Percentiles rank a stretch among this genome's conserved stretches.
Evolutionary conservation across 257 asterid genomes (phyloP).

Genomic region (Solanum chaucha): DNA sequence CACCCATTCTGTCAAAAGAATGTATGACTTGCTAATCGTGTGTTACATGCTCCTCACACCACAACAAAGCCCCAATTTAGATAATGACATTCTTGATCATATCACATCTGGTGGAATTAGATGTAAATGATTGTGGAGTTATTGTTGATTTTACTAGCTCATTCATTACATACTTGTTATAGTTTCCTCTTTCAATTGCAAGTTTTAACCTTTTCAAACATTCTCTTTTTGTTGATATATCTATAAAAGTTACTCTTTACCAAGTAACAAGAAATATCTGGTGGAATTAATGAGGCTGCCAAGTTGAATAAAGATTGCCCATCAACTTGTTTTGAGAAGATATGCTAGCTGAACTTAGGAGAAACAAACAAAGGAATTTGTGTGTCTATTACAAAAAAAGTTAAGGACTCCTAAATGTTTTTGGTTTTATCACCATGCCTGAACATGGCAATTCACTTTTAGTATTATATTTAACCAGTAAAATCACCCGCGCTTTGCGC

Average conservation of each 20-base stretch:
- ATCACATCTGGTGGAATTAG: background rate
- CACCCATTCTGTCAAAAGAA: background rate
- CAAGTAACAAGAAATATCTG: background rate
- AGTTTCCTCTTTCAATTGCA: background rate
- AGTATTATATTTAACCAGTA: background rate
- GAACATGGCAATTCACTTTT: background rate
- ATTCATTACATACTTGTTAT: background rate
- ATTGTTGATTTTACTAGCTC: background rate
- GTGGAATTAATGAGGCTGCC: background rate
- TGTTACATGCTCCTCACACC: background rate
- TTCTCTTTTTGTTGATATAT: background rate
- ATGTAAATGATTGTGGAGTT: background rate
- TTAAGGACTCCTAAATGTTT: background rate
- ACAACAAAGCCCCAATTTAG: background rate
- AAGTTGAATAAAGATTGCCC: background rate
- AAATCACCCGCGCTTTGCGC: too few relatives aligned
- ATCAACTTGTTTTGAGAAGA: background rate
- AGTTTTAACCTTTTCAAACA: background rate
- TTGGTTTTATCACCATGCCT: background rate
- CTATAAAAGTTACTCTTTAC: background rate
- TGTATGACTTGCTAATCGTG: background rate
- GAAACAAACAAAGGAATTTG: background rate
- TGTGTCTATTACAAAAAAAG: background rate
- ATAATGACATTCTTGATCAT: background rate
- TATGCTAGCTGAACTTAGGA: background rate